Evolutionary conservation across 805 yeast genomes (phyloP).

Genomic region (Kazachstania kunashirensis): DNA sequence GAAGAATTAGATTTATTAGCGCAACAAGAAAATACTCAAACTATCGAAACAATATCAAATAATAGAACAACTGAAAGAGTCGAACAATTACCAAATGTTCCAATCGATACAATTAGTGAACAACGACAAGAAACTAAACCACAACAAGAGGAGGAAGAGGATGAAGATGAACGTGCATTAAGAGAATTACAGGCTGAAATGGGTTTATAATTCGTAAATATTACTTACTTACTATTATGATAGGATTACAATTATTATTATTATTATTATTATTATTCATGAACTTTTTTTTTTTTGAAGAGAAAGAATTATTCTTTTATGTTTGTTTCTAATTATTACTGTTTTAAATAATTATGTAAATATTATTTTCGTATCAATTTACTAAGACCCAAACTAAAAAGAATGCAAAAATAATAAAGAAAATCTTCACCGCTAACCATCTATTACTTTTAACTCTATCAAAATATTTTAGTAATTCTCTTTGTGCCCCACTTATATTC

Average conservation of each 20-base stretch:
- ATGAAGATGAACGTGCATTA: conserved; percentile 77
- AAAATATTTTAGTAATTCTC: conserved; percentile 84
- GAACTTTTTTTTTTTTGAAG: no score
- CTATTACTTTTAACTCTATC: conserved; percentile 81
- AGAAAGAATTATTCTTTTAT: not conserved
- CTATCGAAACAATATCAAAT: conserved; percentile 2
- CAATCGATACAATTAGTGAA: conserved; percentile 26
- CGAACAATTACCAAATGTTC: conserved; percentile 39
- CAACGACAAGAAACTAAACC: not conserved
- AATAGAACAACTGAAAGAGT: conserved; percentile 9
- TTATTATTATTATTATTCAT: no score
- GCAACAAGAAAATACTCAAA: conserved; percentile 51
- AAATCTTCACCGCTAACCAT: conserved; percentile 83
- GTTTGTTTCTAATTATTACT: not conserved
- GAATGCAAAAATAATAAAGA: conserved; percentile 74
- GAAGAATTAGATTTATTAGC: conserved; percentile 86
- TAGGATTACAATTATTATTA: no score
- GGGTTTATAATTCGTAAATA: conserved; percentile 44
- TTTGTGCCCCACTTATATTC: conserved; percentile 87
- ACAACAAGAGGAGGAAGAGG: conserved; percentile 40
- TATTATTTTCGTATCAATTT: conserved; percentile 40
- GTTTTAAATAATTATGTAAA: no score
- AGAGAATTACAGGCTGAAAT: conserved; percentile 76
- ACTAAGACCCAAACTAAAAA: conserved; percentile 73
- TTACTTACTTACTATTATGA: not conserved